Base-by-base conservation (phyloP, 2,329 filamentous ascomycete species). In the Xylariaceae sp. region DNA sequence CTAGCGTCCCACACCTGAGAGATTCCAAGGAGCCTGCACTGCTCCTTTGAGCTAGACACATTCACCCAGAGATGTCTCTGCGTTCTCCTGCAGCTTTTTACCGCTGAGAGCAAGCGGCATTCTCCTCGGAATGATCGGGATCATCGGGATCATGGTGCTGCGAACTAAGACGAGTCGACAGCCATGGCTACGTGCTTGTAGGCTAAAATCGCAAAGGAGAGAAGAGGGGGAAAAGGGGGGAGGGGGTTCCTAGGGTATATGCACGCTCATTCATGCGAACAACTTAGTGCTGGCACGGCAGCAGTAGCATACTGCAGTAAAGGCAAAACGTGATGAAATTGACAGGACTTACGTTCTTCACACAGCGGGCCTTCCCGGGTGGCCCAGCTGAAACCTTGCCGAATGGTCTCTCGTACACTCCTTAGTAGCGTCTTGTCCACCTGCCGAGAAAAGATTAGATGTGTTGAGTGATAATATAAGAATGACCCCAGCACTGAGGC, bases 371-470 rank as follows among this genome's bases (percentile, higher is more conserved):
- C 94, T 83, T 99, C 94, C 64, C 94, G 83, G 37, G 92, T 90
- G 53, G 91, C 94, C 94, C 94, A 99, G 73, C 88, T 92, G 75
- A 99, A 99, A 37, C 94, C 94, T 76, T 99, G 94, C 52, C 90
- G 88, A 68, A 99, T 91, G 6, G 90, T 93, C 72, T 99, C 94
- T 67, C 92, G 88, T 50, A 97, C 93, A 42, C 87, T 88, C 68
- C 87, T 87, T 37, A 99, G 83, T 17, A 92, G 81, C 74, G 93
- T 95, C 77, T 95, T 94, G 77, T 99, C 92, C 62, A 97, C 90
- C 84, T 87, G 70, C 68, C 69, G 52, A 30, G 23, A 71, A 71
- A 69, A 64, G 42, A 69, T 70, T 70, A 70, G 67, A 60, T 68
- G 65, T 55, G 59, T 67, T 69, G 64, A 58, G 57, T 55, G 55